Conservation (phyloP, 129 eudicot genomes). For the Flaveria ramosissima region DNA sequence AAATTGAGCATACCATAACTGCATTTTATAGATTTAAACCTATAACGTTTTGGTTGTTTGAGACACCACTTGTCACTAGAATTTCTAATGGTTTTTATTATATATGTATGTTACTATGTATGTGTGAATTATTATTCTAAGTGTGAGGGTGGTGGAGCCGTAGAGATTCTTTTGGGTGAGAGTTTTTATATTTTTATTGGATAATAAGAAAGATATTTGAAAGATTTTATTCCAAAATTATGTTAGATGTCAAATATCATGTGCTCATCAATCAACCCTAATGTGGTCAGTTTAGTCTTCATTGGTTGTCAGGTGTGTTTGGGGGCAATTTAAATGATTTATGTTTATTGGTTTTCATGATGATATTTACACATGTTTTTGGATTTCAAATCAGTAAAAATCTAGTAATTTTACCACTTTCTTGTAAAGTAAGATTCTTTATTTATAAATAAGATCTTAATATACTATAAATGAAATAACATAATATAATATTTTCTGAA, state of each 20-base stretch:
- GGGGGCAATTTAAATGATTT: not conserved
- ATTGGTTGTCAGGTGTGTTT: not conserved
- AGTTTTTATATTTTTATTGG: not conserved
- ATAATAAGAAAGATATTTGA: not conserved
- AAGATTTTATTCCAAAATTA: conserved; percentile 5
- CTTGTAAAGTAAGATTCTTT: not conserved
- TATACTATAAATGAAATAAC: no score
- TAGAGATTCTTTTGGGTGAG: not conserved
- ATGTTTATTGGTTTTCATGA: not conserved
- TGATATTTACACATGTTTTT: not conserved
- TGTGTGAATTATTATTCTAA: not conserved
- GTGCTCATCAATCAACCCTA: not conserved
- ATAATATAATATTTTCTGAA: no score
- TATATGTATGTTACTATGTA: no score
- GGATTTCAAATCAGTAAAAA: not conserved
- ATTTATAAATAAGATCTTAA: no score
- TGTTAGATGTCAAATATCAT: not conserved
- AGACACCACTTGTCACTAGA: no score
- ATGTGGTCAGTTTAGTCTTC: not conserved
- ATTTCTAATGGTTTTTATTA: no score
- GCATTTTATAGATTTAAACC: no score
- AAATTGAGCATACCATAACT: no score
- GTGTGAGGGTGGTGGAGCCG: not conserved
- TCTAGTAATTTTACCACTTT: not conserved
- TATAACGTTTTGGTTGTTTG: no score